Conservation (phyloP, 305 asterid species). For the Plantago lanceolata region DNA sequence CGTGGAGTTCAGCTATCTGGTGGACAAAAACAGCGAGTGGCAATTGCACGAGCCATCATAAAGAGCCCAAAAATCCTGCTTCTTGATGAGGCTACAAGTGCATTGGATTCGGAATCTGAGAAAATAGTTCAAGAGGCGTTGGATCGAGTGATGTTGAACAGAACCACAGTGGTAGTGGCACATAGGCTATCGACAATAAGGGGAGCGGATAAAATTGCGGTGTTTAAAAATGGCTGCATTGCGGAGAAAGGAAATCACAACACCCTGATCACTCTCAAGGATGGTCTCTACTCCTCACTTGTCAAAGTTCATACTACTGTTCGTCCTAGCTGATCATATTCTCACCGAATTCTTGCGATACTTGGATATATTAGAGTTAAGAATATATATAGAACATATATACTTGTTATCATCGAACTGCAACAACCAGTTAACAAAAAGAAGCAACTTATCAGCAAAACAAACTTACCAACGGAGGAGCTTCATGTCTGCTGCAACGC, state of each 20-base stretch:
- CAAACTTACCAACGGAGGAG: too few species aligned
- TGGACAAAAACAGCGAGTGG: constrained; percentile 8
- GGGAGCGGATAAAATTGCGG: constrained; percentile 7
- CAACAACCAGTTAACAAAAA: too few species aligned
- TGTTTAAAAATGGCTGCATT: constrained; percentile 1
- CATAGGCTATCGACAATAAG: constrained; percentile 3
- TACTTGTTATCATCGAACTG: too few species aligned
- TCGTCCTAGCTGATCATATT: background rate
- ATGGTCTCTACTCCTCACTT: constrained; percentile 9
- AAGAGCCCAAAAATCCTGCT: constrained; percentile 4
- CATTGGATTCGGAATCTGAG: constrained; percentile 7
- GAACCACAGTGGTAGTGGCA: constrained; percentile 4
- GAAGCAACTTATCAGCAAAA: too few species aligned
- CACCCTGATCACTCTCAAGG: background rate
- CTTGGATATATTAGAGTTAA: too few species aligned
- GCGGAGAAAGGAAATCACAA: constrained; percentile 8
- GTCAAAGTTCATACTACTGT: background rate
- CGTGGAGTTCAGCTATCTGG: constrained; percentile 6
- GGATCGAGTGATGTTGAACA: constrained; percentile 6
- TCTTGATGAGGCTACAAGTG: constrained; percentile 9
- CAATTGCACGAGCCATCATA: constrained; percentile 9
- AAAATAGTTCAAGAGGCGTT: constrained; percentile 10
- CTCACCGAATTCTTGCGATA: too few species aligned
- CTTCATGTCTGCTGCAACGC: too few species aligned
- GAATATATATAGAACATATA: too few species aligned